Evolutionary conservation across 805 yeast genomes (phyloP).

Genomic region (Cyberlindnera misumaiensis): DNA sequence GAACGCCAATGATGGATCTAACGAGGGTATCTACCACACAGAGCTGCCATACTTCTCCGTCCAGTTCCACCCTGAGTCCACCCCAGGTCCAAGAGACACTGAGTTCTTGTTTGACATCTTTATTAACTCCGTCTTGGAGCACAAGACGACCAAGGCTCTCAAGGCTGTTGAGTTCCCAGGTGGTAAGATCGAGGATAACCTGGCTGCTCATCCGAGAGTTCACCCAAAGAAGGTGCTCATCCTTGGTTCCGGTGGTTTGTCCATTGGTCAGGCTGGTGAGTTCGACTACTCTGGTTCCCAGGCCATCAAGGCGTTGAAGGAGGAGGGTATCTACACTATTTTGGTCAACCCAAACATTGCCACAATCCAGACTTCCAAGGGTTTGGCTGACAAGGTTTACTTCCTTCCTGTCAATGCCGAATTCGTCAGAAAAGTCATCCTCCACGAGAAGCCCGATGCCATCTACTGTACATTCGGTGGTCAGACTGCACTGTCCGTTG

Average conservation of each 20-base stretch:
- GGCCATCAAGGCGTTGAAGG: slow-evolving; percentile 96
- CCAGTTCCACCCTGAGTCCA: slow-evolving; percentile 98
- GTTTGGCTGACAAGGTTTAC: slow-evolving; percentile 96
- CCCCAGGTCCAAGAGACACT: slow-evolving; percentile 99
- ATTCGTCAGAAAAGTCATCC: slow-evolving; percentile 90
- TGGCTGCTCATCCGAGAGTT: slow-evolving; percentile 68
- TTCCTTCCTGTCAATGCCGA: slow-evolving; percentile 97
- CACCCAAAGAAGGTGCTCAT: slow-evolving; percentile 87
- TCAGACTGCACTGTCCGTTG: slow-evolving; percentile 95
- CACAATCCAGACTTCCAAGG: slow-evolving; percentile 96
- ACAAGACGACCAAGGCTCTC: slow-evolving; percentile 45
- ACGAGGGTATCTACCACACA: slow-evolving; percentile 95
- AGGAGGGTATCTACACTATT: slow-evolving; percentile 94
- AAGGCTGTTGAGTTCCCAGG: slow-evolving; percentile 89
- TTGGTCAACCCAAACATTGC: slow-evolving; percentile 97
- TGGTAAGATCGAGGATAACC: slow-evolving; percentile 68
- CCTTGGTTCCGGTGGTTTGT: slow-evolving; percentile 96
- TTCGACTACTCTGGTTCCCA: slow-evolving; percentile 98
- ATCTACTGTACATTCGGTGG: slow-evolving; percentile 98
- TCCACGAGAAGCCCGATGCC: slow-evolving; percentile 94
- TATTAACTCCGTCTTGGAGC: slow-evolving; percentile 67
- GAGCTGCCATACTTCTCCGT: slow-evolving; percentile 90
- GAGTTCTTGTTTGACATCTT: slow-evolving; percentile 95
- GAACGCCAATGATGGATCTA: slow-evolving; percentile 94
- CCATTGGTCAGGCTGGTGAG: slow-evolving; percentile 99